Base-by-base conservation (phyloP, 345 rosid species). In the Hibiscus syriacus region DNA sequence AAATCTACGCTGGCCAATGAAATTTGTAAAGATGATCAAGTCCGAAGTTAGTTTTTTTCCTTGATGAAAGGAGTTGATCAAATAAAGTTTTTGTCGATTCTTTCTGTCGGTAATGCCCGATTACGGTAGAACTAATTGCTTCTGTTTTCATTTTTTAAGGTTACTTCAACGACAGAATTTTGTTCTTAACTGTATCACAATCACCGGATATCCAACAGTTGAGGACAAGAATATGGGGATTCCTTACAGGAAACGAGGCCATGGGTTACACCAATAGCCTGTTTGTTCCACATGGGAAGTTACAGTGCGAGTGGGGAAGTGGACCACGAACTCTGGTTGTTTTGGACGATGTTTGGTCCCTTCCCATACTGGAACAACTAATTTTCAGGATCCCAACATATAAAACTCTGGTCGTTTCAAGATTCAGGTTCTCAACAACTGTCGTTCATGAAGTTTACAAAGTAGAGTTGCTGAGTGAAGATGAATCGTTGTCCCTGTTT, bases 311-410 rank as follows among this genome's bases (percentile, higher is more conserved):
- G 4, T 73, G 75, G 32, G 55, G 57, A 69, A n/a, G 32, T 50
- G 76, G 34, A 29, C 13, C 77, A 5, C 58, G 19, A 20, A 64
- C 69, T 73, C 74, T 93, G 66, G 83, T 93, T 17, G 88, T 93
- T 67, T 70, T 92, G 55, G 98, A 92, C 74, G 98, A 92, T 79
- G 97, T 92, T 45, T 92, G 97, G 98, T 80, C 84, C 6, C 41
- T 38, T 2, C 52, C 81, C 16, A 92, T 76, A 1, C 89, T 90
- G 46, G 88, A 88, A 38, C 79, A 74, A 67, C 84, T 93, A 65
- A 78, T 86, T 16, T 77, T 59, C 38, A 75, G 55, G 64, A 36
- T 75, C 13, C 78, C 85, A 22, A 90, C 96, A 5, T 85, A 87
- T 73, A 79, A 76, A 70, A 90, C 85, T 6, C 89, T 93, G 16